Percentiles rank a stretch among this genome's conserved stretches.
Conservation (phyloP, 345 rosid species). For the Syzygium aqueum region DNA sequence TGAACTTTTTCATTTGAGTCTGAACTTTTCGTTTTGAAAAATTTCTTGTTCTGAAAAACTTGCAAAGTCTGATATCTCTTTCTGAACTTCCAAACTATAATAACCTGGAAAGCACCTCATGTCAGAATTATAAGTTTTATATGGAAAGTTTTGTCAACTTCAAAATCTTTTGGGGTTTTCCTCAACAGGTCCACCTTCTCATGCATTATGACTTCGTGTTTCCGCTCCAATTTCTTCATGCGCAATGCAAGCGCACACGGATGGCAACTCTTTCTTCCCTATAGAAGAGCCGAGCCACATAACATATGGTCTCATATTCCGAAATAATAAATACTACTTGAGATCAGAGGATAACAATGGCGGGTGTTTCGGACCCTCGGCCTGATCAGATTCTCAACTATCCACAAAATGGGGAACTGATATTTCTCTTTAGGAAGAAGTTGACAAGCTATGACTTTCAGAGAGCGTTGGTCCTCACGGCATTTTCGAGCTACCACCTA, state of each 20-base stretch:
- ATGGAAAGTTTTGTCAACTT: too few relatives aligned
- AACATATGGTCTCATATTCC: neutral
- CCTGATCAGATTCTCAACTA: neutral
- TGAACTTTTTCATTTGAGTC: too few relatives aligned
- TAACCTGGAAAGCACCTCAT: too few relatives aligned
- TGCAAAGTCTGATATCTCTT: too few relatives aligned
- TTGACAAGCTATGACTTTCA: neutral
- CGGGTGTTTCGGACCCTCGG: rapidly evolving
- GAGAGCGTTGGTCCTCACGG: neutral
- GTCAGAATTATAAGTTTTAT: too few relatives aligned
- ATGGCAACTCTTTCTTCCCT: neutral
- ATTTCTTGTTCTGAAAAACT: too few relatives aligned
- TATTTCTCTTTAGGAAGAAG: neutral
- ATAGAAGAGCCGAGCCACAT: neutral
- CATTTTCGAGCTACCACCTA: neutral
- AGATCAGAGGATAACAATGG: neutral
- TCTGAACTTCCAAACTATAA: too few relatives aligned
- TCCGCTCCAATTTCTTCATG: neutral
- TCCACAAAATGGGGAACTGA: neutral
- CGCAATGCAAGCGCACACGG: neutral
- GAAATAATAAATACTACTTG: neutral
- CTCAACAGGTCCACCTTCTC: neutral
- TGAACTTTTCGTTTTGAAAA: too few relatives aligned
- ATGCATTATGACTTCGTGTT: neutral
- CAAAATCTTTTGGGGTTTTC: too few relatives aligned